Conservation (phyloP, 2,329 filamentous ascomycete species). For the Xylariaceae sp. region DNA sequence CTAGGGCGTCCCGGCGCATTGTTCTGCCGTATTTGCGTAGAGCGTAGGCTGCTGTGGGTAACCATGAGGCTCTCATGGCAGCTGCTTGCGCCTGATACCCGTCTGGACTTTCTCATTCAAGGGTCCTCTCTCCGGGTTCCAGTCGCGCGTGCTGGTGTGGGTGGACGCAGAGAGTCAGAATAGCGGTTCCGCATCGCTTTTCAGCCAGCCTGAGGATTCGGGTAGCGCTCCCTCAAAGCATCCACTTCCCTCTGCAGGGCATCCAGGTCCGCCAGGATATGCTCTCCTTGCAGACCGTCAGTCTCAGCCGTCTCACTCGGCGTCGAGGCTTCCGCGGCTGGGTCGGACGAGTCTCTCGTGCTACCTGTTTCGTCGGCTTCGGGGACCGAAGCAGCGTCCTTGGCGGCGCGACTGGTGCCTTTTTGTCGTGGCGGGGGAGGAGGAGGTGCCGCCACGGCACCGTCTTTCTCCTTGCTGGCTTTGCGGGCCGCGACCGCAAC, state of each 20-base stretch:
- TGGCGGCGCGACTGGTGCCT: slow-evolving; percentile 34
- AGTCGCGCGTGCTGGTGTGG: too few relatives aligned
- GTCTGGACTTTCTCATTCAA: too few relatives aligned
- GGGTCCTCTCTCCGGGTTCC: too few relatives aligned
- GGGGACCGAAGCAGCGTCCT: slow-evolving; percentile 21
- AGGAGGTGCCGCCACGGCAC: slow-evolving; percentile 36
- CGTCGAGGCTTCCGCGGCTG: too few relatives aligned
- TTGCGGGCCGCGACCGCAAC: too few relatives aligned
- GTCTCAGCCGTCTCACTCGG: slow-evolving; percentile 14
- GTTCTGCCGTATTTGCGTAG: too few relatives aligned
- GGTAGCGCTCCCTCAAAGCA: slow-evolving; percentile 44
- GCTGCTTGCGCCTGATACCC: too few relatives aligned
- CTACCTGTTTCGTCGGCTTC: slow-evolving; percentile 10
- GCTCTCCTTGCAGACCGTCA: slow-evolving; percentile 30
- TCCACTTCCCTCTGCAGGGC: slow-evolving; percentile 71
- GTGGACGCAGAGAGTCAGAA: not conserved
- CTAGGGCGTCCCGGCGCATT: too few relatives aligned
- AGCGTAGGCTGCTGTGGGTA: not conserved
- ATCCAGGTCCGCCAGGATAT: slow-evolving; percentile 66
- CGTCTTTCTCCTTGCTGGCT: slow-evolving; percentile 24
- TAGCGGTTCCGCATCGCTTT: not conserved
- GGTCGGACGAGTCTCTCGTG: slow-evolving; percentile 9
- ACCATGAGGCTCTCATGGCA: not conserved
- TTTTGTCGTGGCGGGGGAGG: slow-evolving; percentile 41
- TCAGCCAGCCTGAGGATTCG: slow-evolving; percentile 9